A percentile compares a stretch with the other conserved stretches of the same genome.
phyloP scores from a whole-genome alignment of 1,284 basidiomycete genomes.

The Microbotryum intermedium region DNA sequence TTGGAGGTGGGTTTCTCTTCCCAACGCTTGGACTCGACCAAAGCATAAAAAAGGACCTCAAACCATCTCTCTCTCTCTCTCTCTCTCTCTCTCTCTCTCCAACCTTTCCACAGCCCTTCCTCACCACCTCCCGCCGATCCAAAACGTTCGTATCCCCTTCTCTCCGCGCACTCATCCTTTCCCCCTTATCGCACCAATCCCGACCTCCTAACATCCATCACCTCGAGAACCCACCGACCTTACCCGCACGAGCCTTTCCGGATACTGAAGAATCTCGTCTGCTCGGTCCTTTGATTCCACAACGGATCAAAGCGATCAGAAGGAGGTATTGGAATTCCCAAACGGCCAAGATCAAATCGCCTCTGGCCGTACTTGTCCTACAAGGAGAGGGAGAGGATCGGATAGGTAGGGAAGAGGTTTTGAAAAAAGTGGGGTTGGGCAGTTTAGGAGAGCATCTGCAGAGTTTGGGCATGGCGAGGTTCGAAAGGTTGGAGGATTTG shows the following conservation, averaged over 20 bases:
- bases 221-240: constrained; percentile 48
- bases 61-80: not conserved
- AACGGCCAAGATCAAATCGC: constrained; percentile 45
- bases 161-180: constrained; percentile 53
- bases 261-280: constrained; percentile 52
- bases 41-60: no score
- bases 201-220: constrained; percentile 44
- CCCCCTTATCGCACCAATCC: constrained; percentile 45
- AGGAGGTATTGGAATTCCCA: constrained; percentile 56
- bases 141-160: constrained; percentile 39
- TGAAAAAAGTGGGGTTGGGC: not conserved
- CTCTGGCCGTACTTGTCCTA: constrained; percentile 8
- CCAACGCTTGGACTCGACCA: no score
- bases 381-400: not conserved
- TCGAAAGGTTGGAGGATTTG: not conserved
- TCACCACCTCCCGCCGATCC: constrained; percentile 15
- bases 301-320: constrained; percentile 61
- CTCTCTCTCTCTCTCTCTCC: not conserved
- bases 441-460: not conserved
- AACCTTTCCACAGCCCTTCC: constrained; percentile 41
- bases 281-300: constrained; percentile 57
- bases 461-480: not conserved
- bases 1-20: constrained; percentile 8
- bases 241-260: constrained; percentile 53
- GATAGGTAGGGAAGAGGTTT: not conserved